phyloP scores from a whole-genome alignment of 768 basidiomycete species.

The Naematelia aurantialba region DNA sequence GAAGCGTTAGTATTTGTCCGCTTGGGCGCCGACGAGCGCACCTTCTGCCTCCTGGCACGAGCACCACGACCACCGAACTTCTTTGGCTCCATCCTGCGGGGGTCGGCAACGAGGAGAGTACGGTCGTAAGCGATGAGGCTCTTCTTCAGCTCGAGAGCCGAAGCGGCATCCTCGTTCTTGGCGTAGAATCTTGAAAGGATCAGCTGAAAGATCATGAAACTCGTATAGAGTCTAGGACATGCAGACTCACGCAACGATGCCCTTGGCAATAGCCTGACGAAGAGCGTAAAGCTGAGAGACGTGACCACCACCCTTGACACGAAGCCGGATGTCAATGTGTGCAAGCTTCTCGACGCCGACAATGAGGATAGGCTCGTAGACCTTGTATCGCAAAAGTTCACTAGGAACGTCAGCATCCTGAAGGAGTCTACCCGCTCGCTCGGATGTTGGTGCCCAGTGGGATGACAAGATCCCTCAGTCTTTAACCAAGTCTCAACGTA shows the following conservation, averaged over 20 bases:
- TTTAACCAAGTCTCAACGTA: no score
- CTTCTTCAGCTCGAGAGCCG: constrained; percentile 97
- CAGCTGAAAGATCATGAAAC: constrained; percentile 6
- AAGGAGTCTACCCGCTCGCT: not conserved
- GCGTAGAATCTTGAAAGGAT: constrained; percentile 61
- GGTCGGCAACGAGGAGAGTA: constrained; percentile 54
- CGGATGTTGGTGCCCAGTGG: constrained; percentile 7
- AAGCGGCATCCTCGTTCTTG: constrained; percentile 97
- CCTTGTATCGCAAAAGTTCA: constrained; percentile 85
- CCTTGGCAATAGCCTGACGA: constrained; percentile 97
- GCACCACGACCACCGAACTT: constrained; percentile 98
- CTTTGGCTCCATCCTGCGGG: constrained; percentile 96
- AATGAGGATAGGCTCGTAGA: constrained; percentile 95
- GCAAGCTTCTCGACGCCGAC: constrained; percentile 83
- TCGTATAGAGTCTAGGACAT: not conserved
- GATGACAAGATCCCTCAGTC: not conserved
- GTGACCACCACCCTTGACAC: constrained; percentile 98
- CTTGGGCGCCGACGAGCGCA: constrained; percentile 6
- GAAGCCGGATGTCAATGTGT: constrained; percentile 89
- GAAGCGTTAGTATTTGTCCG: constrained; percentile 3
- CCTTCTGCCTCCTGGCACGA: constrained; percentile 96
- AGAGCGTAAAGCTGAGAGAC: constrained; percentile 98
- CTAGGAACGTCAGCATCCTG: constrained; percentile 19
- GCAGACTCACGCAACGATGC: constrained; percentile 75
- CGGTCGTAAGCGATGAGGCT: constrained; percentile 91